Evolutionary conservation across 176 grass and related monocot species (phyloP), one percentile per base, ranked within the genome.

Genomic region (Carex parvula): DNA sequence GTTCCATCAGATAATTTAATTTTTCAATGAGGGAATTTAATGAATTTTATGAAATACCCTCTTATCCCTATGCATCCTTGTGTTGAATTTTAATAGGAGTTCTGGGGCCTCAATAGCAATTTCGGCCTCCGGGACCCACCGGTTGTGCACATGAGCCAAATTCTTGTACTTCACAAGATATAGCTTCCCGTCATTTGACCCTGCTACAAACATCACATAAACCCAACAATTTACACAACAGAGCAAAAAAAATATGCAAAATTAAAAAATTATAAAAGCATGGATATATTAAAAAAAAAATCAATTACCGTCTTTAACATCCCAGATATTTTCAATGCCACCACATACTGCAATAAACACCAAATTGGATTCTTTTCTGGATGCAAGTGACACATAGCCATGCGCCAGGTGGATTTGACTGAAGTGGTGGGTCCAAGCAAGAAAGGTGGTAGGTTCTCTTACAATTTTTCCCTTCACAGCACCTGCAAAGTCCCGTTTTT

Each of bases 81-180:
- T 87, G 62, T 33, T 89, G 88, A 97, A 94, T 81, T 94, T 94
- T 60, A 75, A 90, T 39, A 97, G 21, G 56, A 97, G 83, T 84
- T 87, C 75, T 64, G 81, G 83, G 62, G 87, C 86, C 84, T 91
- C 89, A 64, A 60, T 24, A 88, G 90, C 58, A 88, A 94, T 68
- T 85, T 92, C 60, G 11, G 79, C 89, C 82, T 97, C 90, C 72
- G 87, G 82, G 89, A 94, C 55, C 94, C 94, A 97, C 21, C 3
- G 73, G 87, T 97, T 97, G 92, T 94, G 88, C 67, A 91, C 88
- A 85, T 97, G 94, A 17, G 94, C 88, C 80, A 97, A 88, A 70
- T 88, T 90, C 83, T 91, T 92, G 80, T 97, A 97, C 74, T 97
- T 97, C 9, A 92, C 92, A 77, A 94, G 83, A 94, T 97, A 97